These are phyloP conservation scores for Rosa chinensis DNA, from an alignment of 306 rosid species.

Conservation along the genomic window DNA sequence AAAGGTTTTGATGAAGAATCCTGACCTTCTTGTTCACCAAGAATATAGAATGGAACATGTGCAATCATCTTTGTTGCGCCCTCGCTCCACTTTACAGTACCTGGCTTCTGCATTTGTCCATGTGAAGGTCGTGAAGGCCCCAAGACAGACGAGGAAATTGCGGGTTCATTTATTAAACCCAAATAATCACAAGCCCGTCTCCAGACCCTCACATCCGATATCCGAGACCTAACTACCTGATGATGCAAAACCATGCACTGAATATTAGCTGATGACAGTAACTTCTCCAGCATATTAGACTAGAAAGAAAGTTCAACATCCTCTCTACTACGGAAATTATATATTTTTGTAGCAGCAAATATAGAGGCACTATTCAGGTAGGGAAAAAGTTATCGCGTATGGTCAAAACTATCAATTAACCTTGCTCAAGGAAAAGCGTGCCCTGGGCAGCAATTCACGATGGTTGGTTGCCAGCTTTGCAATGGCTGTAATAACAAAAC, in stretches of 20 bases:
- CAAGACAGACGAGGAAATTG: slow-evolving; percentile 77
- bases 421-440: slow-evolving; percentile 94
- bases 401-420: slow-evolving; percentile 33
- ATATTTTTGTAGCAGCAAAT: background rate
- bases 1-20: slow-evolving; percentile 2
- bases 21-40: slow-evolving; percentile 78
- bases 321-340: background rate
- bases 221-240: slow-evolving; percentile 91
- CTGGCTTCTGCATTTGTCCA: slow-evolving; percentile 56
- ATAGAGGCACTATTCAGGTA: background rate
- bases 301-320: background rate
- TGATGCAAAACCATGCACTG: slow-evolving; percentile 19
- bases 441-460: slow-evolving; percentile 85
- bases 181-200: slow-evolving; percentile 86
- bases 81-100: slow-evolving; percentile 81
- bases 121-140: slow-evolving; percentile 75
- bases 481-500: slow-evolving; percentile 92
- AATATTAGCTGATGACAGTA: background rate
- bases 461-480: slow-evolving; percentile 94
- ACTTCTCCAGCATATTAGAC: background rate
- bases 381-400: background rate
- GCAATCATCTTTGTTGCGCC: slow-evolving; percentile 85
- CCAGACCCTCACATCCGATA: slow-evolving; percentile 82
- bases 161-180: slow-evolving; percentile 88
- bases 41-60: slow-evolving; percentile 88